Evolutionary conservation across 805 yeast species (phyloP), one percentile per base, ranked within the genome.

Genomic region (Wickerhamia fluorescens): DNA sequence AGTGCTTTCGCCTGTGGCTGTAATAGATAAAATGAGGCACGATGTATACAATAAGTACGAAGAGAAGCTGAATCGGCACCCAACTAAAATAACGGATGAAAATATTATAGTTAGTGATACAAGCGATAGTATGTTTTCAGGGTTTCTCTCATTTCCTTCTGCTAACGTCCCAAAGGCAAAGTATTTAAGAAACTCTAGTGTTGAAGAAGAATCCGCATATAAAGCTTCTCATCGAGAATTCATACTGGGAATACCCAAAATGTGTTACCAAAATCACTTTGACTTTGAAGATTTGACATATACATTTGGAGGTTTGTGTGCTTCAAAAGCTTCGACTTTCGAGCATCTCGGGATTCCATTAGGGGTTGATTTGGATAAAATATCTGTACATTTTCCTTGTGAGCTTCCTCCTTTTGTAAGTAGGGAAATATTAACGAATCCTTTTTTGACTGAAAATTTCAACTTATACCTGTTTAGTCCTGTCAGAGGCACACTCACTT

Each of bases 361-460:
- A 1, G 41, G 50, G 24, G 49, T 52, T 1, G 53, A 51, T 27
- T 40, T 51, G 2, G 39, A 46, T 5, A 47, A 41, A 16, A 51
- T 63, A 8, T 58, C 66, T 3, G 59, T 62, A 2, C 48, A 56
- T 21, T 53, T 63, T 20, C 57, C 65, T 6, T 50, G 53, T 22
- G 58, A 54, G 9, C 37, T 60, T 23, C 70, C 70, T 2, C 67
- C 68, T 3, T 51, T 47, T 30, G 56, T 58, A 26, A 66, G 40
- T 40, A 52, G 34, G 41, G 58, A 42, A 40, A 53, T 53, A 28
- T 43, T 45, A 46, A 60, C 28, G 46, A 67, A 49, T 51, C 73
- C 53, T 42, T 46, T 62, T 59, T 34, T 56, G 68, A 33, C 75
- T 69, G 51, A 42, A 15, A 56, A 58, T 34, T 30, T 34, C 8